Evolutionary conservation across 2,329 filamentous ascomycete genomes (phyloP).

Genomic region (Botrytis elliptica): DNA sequence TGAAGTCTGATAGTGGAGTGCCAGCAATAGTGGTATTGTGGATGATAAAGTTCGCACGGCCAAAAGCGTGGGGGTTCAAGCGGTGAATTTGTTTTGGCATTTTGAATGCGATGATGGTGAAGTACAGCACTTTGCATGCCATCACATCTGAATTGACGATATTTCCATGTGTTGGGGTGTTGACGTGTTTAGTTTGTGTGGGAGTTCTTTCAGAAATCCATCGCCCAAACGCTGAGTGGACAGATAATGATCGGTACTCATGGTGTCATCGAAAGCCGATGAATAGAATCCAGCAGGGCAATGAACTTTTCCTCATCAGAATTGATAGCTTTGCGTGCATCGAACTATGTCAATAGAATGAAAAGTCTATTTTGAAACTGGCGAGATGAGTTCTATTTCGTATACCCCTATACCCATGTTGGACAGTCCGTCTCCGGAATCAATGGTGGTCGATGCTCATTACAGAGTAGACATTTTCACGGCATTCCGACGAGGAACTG

Average conservation of each 20-base stretch:
- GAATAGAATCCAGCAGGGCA: not conserved
- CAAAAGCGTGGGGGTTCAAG: conserved; percentile 8
- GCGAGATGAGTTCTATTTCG: conserved; percentile 4
- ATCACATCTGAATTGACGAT: not conserved
- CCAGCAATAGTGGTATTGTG: not conserved
- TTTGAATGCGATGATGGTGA: not conserved
- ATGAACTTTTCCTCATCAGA: not conserved
- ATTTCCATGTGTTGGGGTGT: not conserved
- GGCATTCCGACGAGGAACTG: not conserved
- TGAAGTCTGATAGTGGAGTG: conserved; percentile 10
- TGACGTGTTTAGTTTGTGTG: not conserved
- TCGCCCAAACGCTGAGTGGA: not conserved
- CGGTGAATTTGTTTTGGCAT: conserved; percentile 1
- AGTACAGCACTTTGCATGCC: not conserved
- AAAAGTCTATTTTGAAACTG: conserved; percentile 10
- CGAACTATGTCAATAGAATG: not conserved
- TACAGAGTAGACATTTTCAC: not conserved
- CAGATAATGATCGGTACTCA: not conserved
- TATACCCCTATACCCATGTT: not conserved
- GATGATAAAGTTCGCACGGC: not conserved
- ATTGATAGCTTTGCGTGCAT: not conserved
- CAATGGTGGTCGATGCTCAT: conserved; percentile 5
- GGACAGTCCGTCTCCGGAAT: not conserved
- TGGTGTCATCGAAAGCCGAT: not conserved
- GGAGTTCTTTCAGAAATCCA: not conserved